Percentiles rank a stretch among this genome's conserved stretches.
These are phyloP conservation scores for Wallacemonas sp. DNA, from an alignment of 208 protist species.

Conservation along the genomic window DNA sequence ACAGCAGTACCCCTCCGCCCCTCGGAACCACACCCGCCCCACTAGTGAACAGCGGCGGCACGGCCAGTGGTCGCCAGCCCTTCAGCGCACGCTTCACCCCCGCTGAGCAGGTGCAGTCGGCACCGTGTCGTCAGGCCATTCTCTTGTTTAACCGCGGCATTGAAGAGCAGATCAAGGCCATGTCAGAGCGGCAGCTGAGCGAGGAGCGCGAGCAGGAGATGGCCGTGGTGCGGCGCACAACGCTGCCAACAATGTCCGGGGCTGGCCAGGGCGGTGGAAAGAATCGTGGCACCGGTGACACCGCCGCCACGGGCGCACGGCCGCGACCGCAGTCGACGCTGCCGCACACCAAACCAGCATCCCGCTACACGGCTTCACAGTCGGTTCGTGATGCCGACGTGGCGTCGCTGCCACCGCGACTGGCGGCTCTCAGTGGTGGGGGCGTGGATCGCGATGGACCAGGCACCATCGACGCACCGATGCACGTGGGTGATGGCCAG, in stretches of 20 bases:
- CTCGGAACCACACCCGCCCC: too few species aligned
- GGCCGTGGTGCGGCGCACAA: background rate
- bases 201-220: slow-evolving; percentile 1
- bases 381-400: background rate
- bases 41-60: too few species aligned
- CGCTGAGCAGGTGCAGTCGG: background rate
- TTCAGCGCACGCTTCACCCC: background rate
- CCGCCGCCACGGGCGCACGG: background rate
- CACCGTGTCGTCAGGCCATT: background rate
- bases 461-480: too few species aligned
- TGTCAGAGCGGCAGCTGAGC: background rate
- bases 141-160: background rate
- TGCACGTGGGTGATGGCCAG: background rate
- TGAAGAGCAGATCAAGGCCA: slow-evolving; percentile 4
- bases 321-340: slow-evolving; percentile 2
- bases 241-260: too few species aligned
- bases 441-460: too few species aligned
- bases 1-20: too few species aligned
- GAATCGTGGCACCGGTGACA: background rate
- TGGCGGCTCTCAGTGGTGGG: too few species aligned
- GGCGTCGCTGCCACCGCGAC: background rate
- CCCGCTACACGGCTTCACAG: background rate
- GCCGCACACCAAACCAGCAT: background rate
- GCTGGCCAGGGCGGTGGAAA: too few species aligned
- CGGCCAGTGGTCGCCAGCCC: background rate